These are phyloP conservation scores for Leishmania mexicana DNA, from an alignment of 208 protist genomes.

Conservation along the genomic window DNA sequence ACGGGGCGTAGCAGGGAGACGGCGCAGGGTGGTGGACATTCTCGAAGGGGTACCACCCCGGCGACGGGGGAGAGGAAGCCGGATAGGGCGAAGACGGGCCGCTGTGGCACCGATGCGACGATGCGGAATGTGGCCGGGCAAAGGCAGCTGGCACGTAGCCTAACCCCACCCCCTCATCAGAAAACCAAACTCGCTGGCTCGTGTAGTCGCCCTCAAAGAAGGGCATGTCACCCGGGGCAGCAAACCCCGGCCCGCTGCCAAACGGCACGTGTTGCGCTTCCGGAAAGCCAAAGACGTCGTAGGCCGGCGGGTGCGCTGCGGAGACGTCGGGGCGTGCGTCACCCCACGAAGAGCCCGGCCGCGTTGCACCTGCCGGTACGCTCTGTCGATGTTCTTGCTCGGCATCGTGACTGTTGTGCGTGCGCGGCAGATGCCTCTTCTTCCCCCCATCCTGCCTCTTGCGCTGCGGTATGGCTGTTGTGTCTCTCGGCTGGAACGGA, in stretches of 20 bases:
- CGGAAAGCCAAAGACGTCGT: neutral
- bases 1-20: constrained; percentile 1
- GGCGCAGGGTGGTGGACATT: neutral
- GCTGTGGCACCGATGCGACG: constrained; percentile 3
- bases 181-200: neutral
- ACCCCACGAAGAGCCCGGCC: neutral
- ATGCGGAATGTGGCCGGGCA: neutral
- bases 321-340: neutral
- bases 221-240: neutral
- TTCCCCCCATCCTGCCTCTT: neutral
- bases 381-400: neutral
- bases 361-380: neutral
- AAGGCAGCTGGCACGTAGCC: neutral
- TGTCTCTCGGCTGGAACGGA: neutral
- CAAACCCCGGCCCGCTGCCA: neutral
- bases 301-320: neutral
- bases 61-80: neutral
- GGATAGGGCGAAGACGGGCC: neutral
- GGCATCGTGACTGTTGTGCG: neutral
- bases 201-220: neutral
- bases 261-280: constrained; percentile 5
- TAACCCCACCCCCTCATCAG: neutral
- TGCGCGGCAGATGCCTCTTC: neutral
- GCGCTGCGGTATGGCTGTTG: neutral
- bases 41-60: neutral